Evolutionary conservation across 2,329 filamentous ascomycete species (phyloP).

Genomic region (Pseudocercospora macadamiae): DNA sequence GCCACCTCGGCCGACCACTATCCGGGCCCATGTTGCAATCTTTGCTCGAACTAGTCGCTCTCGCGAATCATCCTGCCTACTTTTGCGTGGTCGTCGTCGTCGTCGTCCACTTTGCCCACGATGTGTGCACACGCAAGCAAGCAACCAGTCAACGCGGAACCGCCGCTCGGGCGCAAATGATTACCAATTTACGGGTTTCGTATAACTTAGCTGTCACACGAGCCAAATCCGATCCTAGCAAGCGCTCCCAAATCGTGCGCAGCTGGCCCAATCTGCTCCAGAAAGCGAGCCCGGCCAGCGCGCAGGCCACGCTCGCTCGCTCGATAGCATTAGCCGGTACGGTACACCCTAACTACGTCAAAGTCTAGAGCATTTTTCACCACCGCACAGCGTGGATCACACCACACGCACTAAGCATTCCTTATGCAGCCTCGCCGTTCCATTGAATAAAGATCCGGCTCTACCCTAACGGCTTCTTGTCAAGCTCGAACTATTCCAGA

Average conservation of each 20-base stretch:
- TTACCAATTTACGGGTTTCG: constrained; percentile 1
- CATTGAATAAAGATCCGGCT: background rate
- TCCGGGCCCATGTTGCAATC: background rate
- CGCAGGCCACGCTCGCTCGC: constrained; percentile 3
- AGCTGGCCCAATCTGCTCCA: background rate
- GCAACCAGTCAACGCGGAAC: background rate
- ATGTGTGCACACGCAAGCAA: background rate
- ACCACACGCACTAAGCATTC: constrained; percentile 12
- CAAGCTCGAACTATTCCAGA: constrained; percentile 14
- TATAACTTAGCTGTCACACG: constrained; percentile 10
- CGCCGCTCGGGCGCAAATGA: background rate
- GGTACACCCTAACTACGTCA: background rate
- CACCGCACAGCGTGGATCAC: constrained; percentile 5
- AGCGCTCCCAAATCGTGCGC: constrained; percentile 6
- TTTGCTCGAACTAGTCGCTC: background rate
- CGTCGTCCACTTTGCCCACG: background rate
- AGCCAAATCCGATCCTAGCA: constrained; percentile 7
- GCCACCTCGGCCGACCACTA: constrained; percentile 6
- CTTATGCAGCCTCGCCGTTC: constrained; percentile 8
- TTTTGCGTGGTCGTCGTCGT: background rate
- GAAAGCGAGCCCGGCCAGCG: background rate
- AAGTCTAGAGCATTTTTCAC: constrained; percentile 2
- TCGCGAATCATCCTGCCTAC: background rate
- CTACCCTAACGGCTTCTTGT: background rate
- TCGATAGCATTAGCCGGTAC: background rate